Percentiles rank a stretch among this genome's conserved stretches.
Evolutionary conservation across 108 stramenopile species (phyloP).

Genomic region (Schizochytrium sp.): DNA sequence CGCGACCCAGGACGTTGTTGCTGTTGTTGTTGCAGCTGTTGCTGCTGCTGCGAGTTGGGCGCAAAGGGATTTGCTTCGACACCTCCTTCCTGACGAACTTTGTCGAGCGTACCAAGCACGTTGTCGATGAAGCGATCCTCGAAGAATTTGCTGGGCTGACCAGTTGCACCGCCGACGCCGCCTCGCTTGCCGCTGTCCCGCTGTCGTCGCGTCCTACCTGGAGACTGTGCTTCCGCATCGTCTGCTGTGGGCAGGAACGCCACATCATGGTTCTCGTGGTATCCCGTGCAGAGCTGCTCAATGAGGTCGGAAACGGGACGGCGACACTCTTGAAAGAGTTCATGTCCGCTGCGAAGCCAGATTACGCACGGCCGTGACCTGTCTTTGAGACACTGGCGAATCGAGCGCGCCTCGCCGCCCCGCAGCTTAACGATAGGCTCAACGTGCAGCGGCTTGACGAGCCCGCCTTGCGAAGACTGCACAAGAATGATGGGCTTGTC

Average conservation of each 20-base stretch:
- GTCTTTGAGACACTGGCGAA: constrained; percentile 55
- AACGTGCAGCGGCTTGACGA: constrained; percentile 65
- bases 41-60: background rate
- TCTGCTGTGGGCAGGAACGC: constrained; percentile 34
- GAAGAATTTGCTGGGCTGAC: constrained; percentile 13
- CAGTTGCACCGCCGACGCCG: no score
- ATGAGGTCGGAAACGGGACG: constrained; percentile 52
- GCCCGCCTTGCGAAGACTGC: constrained; percentile 60
- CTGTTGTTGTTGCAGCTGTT: no score
- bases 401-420: constrained; percentile 47
- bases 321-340: constrained; percentile 69
- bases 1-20: no score
- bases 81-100: background rate
- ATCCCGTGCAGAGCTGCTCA: constrained; percentile 67
- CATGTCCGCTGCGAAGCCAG: constrained; percentile 72
- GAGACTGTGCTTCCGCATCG: background rate
- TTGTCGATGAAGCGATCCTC: constrained; percentile 43
- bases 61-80: background rate
- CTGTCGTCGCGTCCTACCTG: background rate
- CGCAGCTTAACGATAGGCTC: constrained; percentile 50
- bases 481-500: constrained; percentile 56
- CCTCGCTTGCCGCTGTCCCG: background rate
- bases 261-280: constrained; percentile 55
- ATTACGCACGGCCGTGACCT: constrained; percentile 41
- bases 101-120: constrained; percentile 28